A percentile compares a stretch with the other conserved stretches of the same genome.
phyloP scores from a whole-genome alignment of 306 rosid species.

The Aeschynomene evenia region DNA sequence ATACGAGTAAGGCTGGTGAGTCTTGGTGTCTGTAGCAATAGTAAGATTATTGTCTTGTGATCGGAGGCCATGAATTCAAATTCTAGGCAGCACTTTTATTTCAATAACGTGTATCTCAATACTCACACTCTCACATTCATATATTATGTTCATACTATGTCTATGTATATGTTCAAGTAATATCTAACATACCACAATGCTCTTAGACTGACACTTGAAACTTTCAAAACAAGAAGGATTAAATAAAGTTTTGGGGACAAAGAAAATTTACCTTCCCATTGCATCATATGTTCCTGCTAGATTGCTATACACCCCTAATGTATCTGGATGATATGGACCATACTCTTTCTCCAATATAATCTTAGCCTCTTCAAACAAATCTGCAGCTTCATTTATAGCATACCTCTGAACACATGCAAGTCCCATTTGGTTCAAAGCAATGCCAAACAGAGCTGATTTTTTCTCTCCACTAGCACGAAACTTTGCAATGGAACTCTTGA shows the following conservation, averaged over 20 bases:
- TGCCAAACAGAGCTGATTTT: slow-evolving; percentile 73
- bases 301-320: slow-evolving; percentile 83
- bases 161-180: too few relatives aligned
- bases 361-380: slow-evolving; percentile 79
- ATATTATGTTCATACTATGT: too few relatives aligned
- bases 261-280: slow-evolving; percentile 74
- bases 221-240: background rate
- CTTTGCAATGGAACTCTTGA: slow-evolving; percentile 58
- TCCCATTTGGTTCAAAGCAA: slow-evolving; percentile 89
- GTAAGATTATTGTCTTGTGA: too few relatives aligned
- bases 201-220: background rate
- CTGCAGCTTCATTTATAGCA: slow-evolving; percentile 85
- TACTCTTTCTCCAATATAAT: slow-evolving; percentile 70
- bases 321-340: slow-evolving; percentile 76
- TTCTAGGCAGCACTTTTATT: too few relatives aligned
- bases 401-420: slow-evolving; percentile 75
- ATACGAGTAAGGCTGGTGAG: too few relatives aligned
- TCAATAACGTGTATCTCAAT: too few relatives aligned
- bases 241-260: background rate
- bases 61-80: too few relatives aligned
- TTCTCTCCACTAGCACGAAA: slow-evolving; percentile 73
- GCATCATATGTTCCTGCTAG: slow-evolving; percentile 89
- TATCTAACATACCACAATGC: background rate
- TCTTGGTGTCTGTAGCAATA: too few relatives aligned
- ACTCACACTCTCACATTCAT: too few relatives aligned